A percentile compares a stretch with the other conserved stretches of the same genome.
Conservation (phyloP, 1,284 basidiomycete species). For the Ceratobasidium sp. region DNA sequence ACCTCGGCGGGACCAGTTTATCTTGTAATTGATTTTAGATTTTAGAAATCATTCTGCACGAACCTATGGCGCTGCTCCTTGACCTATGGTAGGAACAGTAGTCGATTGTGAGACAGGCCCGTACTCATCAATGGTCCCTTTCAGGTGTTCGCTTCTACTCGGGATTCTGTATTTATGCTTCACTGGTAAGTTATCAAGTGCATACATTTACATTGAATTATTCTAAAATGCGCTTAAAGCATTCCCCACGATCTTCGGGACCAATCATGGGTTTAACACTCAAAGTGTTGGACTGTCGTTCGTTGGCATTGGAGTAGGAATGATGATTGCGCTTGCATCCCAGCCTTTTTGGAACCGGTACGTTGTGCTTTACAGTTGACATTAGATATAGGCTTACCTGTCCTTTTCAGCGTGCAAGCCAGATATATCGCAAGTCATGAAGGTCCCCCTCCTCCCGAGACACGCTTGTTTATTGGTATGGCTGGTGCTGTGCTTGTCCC, state of each 20-base stretch:
- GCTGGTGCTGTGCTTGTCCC: conserved; percentile 78
- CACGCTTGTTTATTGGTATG: conserved; percentile 75
- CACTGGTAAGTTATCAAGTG: conserved; percentile 18
- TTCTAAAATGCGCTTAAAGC: conserved; percentile 69
- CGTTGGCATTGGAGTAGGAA: conserved; percentile 79
- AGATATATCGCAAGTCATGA: conserved; percentile 35
- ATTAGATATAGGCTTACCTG: not conserved
- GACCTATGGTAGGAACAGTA: conserved; percentile 61
- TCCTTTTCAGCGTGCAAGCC: conserved; percentile 12
- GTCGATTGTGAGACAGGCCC: too few relatives aligned
- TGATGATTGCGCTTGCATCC: conserved; percentile 66
- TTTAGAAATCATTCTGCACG: conserved; percentile 74
- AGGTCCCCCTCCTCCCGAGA: conserved; percentile 72
- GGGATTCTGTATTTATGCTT: conserved; percentile 76
- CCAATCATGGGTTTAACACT: conserved; percentile 69
- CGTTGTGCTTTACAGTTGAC: not conserved
- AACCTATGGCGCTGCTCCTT: conserved; percentile 82
- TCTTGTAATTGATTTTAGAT: conserved; percentile 18
- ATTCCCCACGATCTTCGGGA: conserved; percentile 78
- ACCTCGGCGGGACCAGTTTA: conserved; percentile 10
- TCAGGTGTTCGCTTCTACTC: conserved; percentile 71
- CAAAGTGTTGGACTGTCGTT: conserved; percentile 76
- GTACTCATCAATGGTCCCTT: conserved; percentile 1
- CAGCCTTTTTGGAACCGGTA: conserved; percentile 74
- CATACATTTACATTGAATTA: not conserved